phyloP scores from a whole-genome alignment of 495 filamentous ascomycete species.

The Penicillium cataractarum region DNA sequence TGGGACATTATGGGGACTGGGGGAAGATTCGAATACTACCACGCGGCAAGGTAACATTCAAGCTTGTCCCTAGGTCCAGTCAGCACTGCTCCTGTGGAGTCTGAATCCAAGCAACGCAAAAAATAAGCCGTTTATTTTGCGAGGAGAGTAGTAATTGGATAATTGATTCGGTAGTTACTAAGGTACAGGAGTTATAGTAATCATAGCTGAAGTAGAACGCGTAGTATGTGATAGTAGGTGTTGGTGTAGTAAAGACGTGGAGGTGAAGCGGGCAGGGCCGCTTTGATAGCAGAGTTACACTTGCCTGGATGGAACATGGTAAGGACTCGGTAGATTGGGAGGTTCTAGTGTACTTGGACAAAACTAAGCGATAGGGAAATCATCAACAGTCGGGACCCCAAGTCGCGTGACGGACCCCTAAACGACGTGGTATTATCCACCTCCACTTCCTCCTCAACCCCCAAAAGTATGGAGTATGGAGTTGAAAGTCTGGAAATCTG shows the following conservation, averaged over 20 bases:
- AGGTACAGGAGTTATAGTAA: neutral
- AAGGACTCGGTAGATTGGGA: neutral
- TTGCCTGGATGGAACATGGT: slow-evolving; percentile 8
- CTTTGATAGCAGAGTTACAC: slow-evolving; percentile 35
- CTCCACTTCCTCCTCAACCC: neutral
- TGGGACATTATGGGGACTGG: neutral
- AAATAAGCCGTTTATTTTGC: neutral
- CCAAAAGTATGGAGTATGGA: neutral
- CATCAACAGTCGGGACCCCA: neutral
- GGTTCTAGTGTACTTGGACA: neutral
- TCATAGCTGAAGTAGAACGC: neutral
- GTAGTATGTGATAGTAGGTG: neutral
- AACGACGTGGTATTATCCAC: slow-evolving; percentile 9
- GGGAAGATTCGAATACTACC: slow-evolving; percentile 19
- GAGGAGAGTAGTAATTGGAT: neutral
- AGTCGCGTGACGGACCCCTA: slow-evolving; percentile 13
- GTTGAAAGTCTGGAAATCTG: neutral
- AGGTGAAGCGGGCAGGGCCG: slow-evolving; percentile 7
- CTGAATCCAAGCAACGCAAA: neutral
- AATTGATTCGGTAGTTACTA: too few species aligned
- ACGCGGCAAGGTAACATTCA: slow-evolving; percentile 32
- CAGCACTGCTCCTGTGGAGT: neutral
- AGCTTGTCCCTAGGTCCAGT: too few species aligned
- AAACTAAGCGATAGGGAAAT: neutral
- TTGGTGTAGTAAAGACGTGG: neutral